These are phyloP conservation scores for Boletus huronensis DNA, from an alignment of 768 basidiomycete species.

Conservation along the genomic window DNA sequence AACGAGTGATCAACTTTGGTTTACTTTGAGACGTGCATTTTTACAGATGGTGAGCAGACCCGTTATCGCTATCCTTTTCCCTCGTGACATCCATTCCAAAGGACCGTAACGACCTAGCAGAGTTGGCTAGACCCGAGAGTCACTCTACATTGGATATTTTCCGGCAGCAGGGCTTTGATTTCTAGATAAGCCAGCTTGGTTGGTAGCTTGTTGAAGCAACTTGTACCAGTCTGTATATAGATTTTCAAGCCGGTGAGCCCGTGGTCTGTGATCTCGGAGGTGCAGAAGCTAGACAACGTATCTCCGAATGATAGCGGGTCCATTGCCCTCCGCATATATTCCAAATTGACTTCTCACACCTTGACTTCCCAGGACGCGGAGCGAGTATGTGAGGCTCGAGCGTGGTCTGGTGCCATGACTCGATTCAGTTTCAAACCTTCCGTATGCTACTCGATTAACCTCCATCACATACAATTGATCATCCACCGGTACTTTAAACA, in stretches of 20 bases:
- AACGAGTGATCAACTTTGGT: slow-evolving; percentile 86
- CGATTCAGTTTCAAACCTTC: background rate
- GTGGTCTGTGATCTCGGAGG: background rate
- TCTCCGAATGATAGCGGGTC: background rate
- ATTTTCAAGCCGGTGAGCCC: background rate
- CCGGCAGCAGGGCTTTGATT: slow-evolving; percentile 85
- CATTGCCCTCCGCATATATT: background rate
- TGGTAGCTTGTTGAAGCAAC: background rate
- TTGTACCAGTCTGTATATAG: background rate
- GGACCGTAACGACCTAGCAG: slow-evolving; percentile 82
- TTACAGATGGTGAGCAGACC: slow-evolving; percentile 60
- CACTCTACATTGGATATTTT: slow-evolving; percentile 69
- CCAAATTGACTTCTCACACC: background rate
- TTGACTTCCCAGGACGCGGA: background rate
- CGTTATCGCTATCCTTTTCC: background rate
- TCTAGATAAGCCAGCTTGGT: slow-evolving; percentile 41
- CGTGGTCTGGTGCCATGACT: background rate
- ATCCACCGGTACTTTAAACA: too few species aligned
- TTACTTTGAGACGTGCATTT: slow-evolving; percentile 80
- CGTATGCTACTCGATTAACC: background rate
- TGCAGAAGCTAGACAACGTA: background rate
- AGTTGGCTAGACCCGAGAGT: slow-evolving; percentile 59
- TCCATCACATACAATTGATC: background rate
- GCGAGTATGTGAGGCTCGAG: background rate
- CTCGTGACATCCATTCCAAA: slow-evolving; percentile 26